Evolutionary conservation across 2,329 filamentous ascomycete genomes (phyloP), one percentile per base, ranked within the genome.

Genomic region (Sporothrix sp.): DNA sequence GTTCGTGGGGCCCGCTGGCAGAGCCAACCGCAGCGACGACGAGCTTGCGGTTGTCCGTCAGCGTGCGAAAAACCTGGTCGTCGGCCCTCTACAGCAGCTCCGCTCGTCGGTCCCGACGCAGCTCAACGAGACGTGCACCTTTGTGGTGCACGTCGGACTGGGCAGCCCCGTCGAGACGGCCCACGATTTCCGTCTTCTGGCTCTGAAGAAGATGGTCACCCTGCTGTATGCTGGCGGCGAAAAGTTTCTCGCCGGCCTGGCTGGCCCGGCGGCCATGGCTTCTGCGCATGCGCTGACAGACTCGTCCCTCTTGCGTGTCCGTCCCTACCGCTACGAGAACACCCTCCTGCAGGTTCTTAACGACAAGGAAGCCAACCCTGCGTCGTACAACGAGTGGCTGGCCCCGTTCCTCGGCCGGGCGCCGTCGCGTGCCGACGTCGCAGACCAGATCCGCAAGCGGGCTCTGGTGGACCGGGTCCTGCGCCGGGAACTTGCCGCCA

Each of bases 91-190:
- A 16, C 14, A 39, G 30, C 9, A 16, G 11, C 45, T 32, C 16
- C 36, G 25, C 16, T 16, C 30, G 23, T 13, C 13, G 4, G n/a
- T 23, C 25, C 8, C 21, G 2, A 23, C 25, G 10, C 45, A 39
- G 25, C 23, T 30, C 10, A 25, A 46, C 43, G 20, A 46, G 10
- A 36, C 43, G 47, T 40, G 47, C 27, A 20, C 25, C 14, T 28
- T 49, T 7, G 18, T 25, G 47, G 28, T 50, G 38, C 48, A 50
- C 30, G n/a, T 50, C 16, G 48, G 37, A 30, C 20, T 43, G 9
- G n/a, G 16, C 20, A 23, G 18, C 11, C 9, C 16, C 16, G 13
- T 10, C 21, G 30, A 36, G 20, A 13, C 25, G 10, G 23, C 32
- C 16, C 9, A 48, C 37, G 11, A 21, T 16, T 6, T 10, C 14